Evolutionary conservation across 768 basidiomycete genomes (phyloP), one percentile per base, ranked within the genome.

Genomic region (Chalciporus pseudorubinellus): DNA sequence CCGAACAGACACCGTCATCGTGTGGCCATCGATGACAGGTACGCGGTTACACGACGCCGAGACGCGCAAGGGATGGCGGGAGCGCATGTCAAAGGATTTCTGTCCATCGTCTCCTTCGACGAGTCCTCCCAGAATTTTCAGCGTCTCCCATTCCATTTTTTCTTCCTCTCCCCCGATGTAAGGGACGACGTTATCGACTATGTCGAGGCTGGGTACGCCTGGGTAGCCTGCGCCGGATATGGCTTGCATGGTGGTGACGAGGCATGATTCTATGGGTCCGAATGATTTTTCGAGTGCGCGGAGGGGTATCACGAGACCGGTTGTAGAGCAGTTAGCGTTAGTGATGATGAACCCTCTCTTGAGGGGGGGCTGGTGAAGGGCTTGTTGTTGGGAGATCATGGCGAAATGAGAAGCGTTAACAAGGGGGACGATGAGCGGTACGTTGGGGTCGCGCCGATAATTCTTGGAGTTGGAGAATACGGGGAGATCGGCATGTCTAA

Each of bases 391-490:
- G 0, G 80, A 77, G 62, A 99, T 76, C 59, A 98, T 89, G 58
- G 82, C 74, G 24, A 98, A 73, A 68, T 99, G 97, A 4, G 75
- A 75, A 1, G 91, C 77, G 73, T 99, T 99, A 59, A 95, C 95
- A 60, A 97, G 85, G 12, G 97, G 97, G 3, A 99, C 97, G 71
- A 98, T 82, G 65, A 99, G 88, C 1, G 97, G 97, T 6, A 95
- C 92, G 57, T 83, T 76, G 2, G 93, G 92, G 68, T 98, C 95
- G 18, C 95, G 77, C 43, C 97, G 82, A 71, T 86, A 92, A 70
- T 94, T 97, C 72, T 95, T 97, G n/a, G 95, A 85, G 58, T 99
- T 98, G 19, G 93, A 95, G 72, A 98, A 99, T 11, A 99, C 87
- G 49, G 88, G 84, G 20, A 95, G 80, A 62, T 98, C 89, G 19